Conservation (phyloP, 192 early-diverging fungal species). For the Coemansia sp. region DNA sequence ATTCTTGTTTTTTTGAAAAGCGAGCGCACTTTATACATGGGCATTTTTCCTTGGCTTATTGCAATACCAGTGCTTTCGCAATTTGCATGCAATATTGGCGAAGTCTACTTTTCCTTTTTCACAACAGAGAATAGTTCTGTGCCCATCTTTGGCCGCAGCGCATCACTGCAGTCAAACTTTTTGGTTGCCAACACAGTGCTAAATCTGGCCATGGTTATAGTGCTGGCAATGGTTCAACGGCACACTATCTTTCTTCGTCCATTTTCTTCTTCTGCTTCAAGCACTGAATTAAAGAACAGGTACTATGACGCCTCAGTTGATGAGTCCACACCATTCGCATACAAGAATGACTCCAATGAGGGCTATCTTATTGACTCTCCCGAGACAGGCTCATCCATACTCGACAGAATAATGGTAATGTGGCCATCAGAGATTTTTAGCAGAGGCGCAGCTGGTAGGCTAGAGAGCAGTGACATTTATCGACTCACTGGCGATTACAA, state of each 20-base stretch:
- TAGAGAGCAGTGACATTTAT: constrained; percentile 9
- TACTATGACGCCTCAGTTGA: constrained; percentile 1
- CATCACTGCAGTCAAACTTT: constrained; percentile 20
- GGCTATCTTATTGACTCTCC: not conserved
- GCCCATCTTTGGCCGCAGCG: constrained; percentile 21
- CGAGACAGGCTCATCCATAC: not conserved
- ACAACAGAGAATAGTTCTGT: constrained; percentile 11
- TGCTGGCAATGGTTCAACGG: constrained; percentile 16
- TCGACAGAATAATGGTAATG: not conserved
- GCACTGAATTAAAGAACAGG: not conserved
- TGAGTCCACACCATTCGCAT: not conserved
- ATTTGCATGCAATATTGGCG: constrained; percentile 8
- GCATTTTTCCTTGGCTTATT: constrained; percentile 27
- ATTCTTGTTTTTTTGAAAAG: not conserved
- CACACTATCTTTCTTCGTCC: constrained; percentile 28
- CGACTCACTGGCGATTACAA: not conserved
- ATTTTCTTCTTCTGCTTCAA: not conserved
- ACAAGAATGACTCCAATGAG: not conserved
- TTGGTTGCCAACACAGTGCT: constrained; percentile 10
- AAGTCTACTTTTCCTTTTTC: constrained; percentile 42
- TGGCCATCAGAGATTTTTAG: not conserved
- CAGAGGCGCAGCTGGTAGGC: not conserved
- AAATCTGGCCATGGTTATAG: not conserved
- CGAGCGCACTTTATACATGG: not conserved
- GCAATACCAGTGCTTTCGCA: constrained; percentile 6